These are phyloP conservation scores for Rosa rugosa DNA, from an alignment of 306 rosid genomes.

Conservation along the genomic window DNA sequence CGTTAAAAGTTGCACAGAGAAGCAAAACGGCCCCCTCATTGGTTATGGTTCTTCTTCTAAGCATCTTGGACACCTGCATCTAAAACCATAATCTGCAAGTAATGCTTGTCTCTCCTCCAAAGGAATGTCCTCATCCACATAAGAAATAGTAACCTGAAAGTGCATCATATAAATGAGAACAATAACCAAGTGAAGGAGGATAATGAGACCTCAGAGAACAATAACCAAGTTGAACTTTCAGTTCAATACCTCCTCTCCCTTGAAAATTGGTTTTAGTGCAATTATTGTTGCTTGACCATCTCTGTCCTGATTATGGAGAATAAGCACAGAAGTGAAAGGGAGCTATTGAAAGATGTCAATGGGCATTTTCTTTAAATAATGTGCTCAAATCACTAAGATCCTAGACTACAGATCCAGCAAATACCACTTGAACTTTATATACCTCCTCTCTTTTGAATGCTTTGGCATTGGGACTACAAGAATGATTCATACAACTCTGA, in stretches of 20 bases:
- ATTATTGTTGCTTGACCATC: constrained; percentile 93
- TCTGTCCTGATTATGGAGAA: constrained; percentile 58
- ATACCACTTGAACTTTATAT: constrained; percentile 22
- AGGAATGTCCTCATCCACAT: constrained; percentile 82
- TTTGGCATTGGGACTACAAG: constrained; percentile 86
- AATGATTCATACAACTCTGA: constrained; percentile 96
- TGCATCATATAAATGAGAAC: constrained; percentile 6
- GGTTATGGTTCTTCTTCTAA: constrained; percentile 40
- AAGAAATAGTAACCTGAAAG: constrained; percentile 87
- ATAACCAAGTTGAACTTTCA: background rate
- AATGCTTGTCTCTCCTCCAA: constrained; percentile 70
- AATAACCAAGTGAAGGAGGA: background rate
- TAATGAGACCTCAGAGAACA: background rate
- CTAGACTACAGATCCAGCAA: background rate
- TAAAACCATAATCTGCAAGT: constrained; percentile 85
- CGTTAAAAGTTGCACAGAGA: background rate
- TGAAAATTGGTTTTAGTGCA: constrained; percentile 56
- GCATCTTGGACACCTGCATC: constrained; percentile 74
- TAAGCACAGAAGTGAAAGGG: background rate
- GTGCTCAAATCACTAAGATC: constrained; percentile 6
- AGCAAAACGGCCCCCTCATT: background rate
- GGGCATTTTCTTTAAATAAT: background rate
- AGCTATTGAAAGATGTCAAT: background rate
- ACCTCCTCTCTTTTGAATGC: constrained; percentile 98
- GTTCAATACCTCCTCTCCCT: constrained; percentile 74